Base-by-base conservation (phyloP, 2,329 filamentous ascomycete genomes). In the Cadophora sp. region DNA sequence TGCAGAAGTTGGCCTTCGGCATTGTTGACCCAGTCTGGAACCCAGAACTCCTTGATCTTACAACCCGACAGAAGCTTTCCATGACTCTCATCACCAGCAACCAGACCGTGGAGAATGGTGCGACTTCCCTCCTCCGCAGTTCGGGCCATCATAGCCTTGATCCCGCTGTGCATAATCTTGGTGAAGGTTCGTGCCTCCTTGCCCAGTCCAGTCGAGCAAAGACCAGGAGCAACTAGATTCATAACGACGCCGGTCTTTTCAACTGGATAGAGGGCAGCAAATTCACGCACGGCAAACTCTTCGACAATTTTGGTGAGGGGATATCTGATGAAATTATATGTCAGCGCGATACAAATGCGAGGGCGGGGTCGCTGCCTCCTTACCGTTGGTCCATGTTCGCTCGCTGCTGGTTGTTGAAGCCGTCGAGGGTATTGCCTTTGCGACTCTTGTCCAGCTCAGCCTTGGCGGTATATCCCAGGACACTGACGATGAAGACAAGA, bases 71-170 rank as follows among this genome's bases (percentile, higher is more conserved):
- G 62, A 55, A 62, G 61, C 20, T 45, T 18, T 14, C 74, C 75
- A 45, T 77, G 75, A 27, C 70, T 73, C 16, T 75, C 71, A 39
- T 71, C 67, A 9, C 71, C 73, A 11, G 60, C 72, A 43, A 73
- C 69, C 30, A 67, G 65, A 14, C 66, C 75, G 65, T 74, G 67
- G 16, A 77, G 53, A 39, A 77, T 61, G 9, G 74, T 76, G 4
- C 75, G 69, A 56, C 74, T 76, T 24, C 75, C 75, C n/a, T 68
- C 70, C 60, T 76, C 75, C 0, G 75, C 73, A 5, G 73, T 74
- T 36, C 75, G 68, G 5, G 71, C 74, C 33, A 69, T 62, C 50
- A 66, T 45, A 45, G 43, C 43, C 43, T 45, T 45, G 43, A 45
- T 45, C 43, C 43, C 43, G 43, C 43, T 45, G 43, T 45, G 43